Evolutionary conservation across 2,329 filamentous ascomycete species (phyloP).

Genomic region (Apiospora marii): DNA sequence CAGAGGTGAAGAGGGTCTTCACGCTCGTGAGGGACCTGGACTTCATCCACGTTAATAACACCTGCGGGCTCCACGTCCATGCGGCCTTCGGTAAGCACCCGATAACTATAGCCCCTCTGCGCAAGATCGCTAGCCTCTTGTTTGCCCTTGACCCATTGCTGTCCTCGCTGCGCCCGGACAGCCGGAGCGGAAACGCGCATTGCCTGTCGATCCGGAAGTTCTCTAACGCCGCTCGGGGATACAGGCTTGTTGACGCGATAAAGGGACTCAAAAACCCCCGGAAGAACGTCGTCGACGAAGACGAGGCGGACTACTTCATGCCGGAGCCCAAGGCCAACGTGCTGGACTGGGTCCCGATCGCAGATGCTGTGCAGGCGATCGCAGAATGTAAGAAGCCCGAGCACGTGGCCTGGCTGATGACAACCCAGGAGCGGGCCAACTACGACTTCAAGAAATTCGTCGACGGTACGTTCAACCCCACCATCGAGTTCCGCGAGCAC

Average conservation of each 20-base stretch:
- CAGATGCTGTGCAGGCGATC: background rate
- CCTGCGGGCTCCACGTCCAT: conserved; percentile 37
- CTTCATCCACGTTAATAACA: conserved; percentile 28
- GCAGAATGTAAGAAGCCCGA: background rate
- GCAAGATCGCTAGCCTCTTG: conserved; percentile 28
- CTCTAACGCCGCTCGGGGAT: background rate
- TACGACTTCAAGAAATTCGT: background rate
- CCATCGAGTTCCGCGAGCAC: conserved; percentile 8
- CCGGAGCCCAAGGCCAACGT: no score
- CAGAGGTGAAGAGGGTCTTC: conserved; percentile 26
- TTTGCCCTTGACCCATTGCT: conserved; percentile 34
- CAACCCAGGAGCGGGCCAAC: background rate
- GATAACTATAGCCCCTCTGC: conserved; percentile 30
- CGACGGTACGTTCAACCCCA: background rate
- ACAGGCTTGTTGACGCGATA: no score
- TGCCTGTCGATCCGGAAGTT: background rate
- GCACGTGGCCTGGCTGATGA: background rate
- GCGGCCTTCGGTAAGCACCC: conserved; percentile 30
- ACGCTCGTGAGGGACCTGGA: conserved; percentile 26
- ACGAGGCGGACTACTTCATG: no score
- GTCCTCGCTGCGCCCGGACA: conserved; percentile 26
- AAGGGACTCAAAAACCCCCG: no score
- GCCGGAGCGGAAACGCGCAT: background rate
- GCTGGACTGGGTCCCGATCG: background rate
- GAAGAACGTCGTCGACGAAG: no score